Base-by-base conservation (phyloP, 2,329 filamentous ascomycete genomes). In the Alternaria conjuncta region DNA sequence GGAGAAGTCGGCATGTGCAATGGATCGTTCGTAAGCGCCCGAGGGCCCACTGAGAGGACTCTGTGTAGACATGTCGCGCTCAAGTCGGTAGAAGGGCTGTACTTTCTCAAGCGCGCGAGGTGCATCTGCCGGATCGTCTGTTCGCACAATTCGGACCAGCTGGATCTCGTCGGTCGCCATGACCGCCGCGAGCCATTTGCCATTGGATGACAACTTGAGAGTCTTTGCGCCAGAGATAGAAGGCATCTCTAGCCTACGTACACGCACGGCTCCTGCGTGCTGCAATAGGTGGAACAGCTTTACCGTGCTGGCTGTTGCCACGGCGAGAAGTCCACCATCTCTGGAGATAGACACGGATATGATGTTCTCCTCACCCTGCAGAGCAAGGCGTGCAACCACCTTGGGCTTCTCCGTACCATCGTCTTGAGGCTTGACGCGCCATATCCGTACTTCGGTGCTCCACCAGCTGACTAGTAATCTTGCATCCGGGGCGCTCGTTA, bases 391-490 rank as follows among this genome's bases (percentile, higher is more conserved):
- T 21, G 79, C 79, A 11, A 82, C 75, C 12, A 82, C 74, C 67
- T 79, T 82, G 21, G 78, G 80, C 59, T 75, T 79, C 51, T 86
- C 83, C 64, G 72, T 76, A 67, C 74, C 81, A 71, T 77, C 81
- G 70, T 85, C 68, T 84, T 85, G 65, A 82, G 73, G 69, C 62
- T 81, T 81, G 77, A 92, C 81, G 44, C 85, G 87, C 94, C 94
- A 99, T 64, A 99, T 87, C 70, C 91, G 90, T 53, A 98, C 85
- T 77, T 96, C 92, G 60, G 91, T 87, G 68, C 95, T 92, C 93
- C 94, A 98, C 92, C 94, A 98, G 78, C 92, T 93, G 74, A 96
- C 88, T 25, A 99, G 82, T 21, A 97, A 83, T 53, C 96, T 88
- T 46, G 90, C 89, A 45, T 87, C 87, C 2, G 90, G 84, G 4